Conservation (phyloP, 2,329 filamentous ascomycete species). For the Sphaceloma murrayae region DNA sequence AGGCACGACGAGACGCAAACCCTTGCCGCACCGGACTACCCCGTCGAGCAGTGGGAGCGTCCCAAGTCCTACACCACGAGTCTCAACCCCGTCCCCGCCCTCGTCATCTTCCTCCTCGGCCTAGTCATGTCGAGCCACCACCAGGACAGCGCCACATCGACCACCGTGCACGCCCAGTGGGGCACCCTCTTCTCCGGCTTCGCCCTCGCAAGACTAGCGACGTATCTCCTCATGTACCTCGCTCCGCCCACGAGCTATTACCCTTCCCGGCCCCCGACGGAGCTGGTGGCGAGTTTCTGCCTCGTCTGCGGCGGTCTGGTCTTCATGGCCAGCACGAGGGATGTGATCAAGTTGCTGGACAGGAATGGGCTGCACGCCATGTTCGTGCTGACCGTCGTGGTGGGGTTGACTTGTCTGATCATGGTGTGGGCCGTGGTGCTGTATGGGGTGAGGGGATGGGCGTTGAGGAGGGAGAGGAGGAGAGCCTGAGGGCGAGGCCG, state of each 20-base stretch:
- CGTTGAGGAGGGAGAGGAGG: conserved; percentile 39
- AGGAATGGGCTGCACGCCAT: conserved; percentile 72
- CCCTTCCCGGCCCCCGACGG: conserved; percentile 77
- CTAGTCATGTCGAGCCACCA: conserved; percentile 95
- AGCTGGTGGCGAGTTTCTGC: conserved; percentile 79
- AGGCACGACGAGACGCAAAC: conserved; percentile 20
- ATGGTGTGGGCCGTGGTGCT: conserved; percentile 76
- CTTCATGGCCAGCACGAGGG: conserved; percentile 81
- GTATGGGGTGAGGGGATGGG: conserved; percentile 83
- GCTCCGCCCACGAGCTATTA: conserved; percentile 70
- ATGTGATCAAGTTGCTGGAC: conserved; percentile 61
- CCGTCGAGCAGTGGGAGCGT: conserved; percentile 41
- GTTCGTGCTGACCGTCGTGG: conserved; percentile 83
- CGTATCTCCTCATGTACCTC: conserved; percentile 71
- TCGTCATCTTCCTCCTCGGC: conserved; percentile 78
- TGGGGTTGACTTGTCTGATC: conserved; percentile 70
- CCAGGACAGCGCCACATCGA: conserved; percentile 71
- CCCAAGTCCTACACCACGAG: conserved; percentile 65
- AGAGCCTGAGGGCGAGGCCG: no score
- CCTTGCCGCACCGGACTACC: no score
- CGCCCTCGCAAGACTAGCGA: conserved; percentile 65
- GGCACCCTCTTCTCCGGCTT: conserved; percentile 74
- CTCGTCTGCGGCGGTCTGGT: conserved; percentile 78
- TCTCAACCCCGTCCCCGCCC: conserved; percentile 76
- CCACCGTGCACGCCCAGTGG: conserved; percentile 93